A percentile compares a stretch with the other conserved stretches of the same genome.
Evolutionary conservation across 129 eudicot species (phyloP).

Genomic region (Solidago caesia): DNA sequence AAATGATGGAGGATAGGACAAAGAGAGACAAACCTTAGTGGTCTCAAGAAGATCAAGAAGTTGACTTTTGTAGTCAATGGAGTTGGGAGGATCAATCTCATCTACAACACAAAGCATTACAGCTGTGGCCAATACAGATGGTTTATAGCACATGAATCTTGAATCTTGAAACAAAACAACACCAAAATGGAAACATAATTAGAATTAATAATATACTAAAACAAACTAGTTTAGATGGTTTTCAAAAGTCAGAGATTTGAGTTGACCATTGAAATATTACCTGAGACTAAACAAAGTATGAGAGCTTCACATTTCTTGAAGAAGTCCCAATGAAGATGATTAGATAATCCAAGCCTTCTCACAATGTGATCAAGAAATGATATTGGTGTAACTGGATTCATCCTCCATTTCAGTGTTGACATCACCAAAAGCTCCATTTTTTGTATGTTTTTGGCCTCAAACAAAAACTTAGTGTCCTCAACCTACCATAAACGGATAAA

Average conservation of each 20-base stretch:
- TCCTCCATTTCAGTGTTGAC: conserved; percentile 80
- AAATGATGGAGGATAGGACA: conserved; percentile 19
- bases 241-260: conserved; percentile 23
- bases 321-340: conserved; percentile 62
- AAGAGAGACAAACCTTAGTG: conserved; percentile 55
- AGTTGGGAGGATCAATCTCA: conserved; percentile 53
- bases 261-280: conserved; percentile 37
- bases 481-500: conserved; percentile 39
- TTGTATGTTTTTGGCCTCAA: conserved; percentile 73
- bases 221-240: conserved; percentile 7
- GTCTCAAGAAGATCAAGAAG: conserved; percentile 67
- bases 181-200: conserved; percentile 23
- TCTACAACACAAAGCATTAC: conserved; percentile 69
- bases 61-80: conserved; percentile 64
- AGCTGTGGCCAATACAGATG: conserved; percentile 78
- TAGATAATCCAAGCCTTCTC: conserved; percentile 78
- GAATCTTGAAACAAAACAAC: conserved; percentile 47
- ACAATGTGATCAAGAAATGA: conserved; percentile 84
- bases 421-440: conserved; percentile 89
- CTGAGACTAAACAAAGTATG: conserved; percentile 50
- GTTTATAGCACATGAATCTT: conserved; percentile 52
- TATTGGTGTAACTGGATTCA: conserved; percentile 90
- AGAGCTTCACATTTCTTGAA: conserved; percentile 64
- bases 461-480: conserved; percentile 47
- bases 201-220: background rate